Evolutionary conservation across 495 filamentous ascomycete species (phyloP).

Genomic region (Xylaria nigripes): DNA sequence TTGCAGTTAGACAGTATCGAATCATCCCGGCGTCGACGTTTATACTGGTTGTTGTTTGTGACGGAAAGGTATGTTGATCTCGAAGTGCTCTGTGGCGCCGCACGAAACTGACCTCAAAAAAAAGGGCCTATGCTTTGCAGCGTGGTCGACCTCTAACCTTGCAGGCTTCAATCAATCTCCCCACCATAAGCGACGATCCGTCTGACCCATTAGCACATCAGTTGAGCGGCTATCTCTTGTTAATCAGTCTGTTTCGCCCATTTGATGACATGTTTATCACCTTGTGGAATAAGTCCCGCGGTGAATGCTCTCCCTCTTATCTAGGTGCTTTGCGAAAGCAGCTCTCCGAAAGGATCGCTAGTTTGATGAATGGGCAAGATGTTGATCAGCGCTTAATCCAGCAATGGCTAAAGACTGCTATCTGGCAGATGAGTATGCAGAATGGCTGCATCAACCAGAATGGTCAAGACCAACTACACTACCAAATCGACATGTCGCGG

Average conservation of each 20-base stretch:
- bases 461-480: constrained; percentile 53
- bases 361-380: constrained; percentile 55
- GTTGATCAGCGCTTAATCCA: constrained; percentile 65
- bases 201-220: constrained; percentile 43
- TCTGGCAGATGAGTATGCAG: constrained; percentile 60
- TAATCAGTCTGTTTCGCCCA: constrained; percentile 60
- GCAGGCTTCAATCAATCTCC: constrained; percentile 53
- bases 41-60: constrained; percentile 67
- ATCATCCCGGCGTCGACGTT: constrained; percentile 44
- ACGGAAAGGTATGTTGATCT: constrained; percentile 53
- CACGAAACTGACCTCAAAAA: constrained; percentile 7
- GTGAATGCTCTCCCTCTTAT: constrained; percentile 49
- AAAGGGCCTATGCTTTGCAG: constrained; percentile 65
- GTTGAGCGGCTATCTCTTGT: constrained; percentile 54
- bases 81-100: no score
- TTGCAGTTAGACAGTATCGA: constrained; percentile 46
- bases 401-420: constrained; percentile 75
- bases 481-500: constrained; percentile 61
- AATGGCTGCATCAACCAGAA: constrained; percentile 39
- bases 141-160: constrained; percentile 55
- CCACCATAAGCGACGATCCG: constrained; percentile 56
- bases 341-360: constrained; percentile 54
- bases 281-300: constrained; percentile 63
- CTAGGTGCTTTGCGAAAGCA: constrained; percentile 56
- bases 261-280: constrained; percentile 64